Conservation (phyloP, 2,329 filamentous ascomycete genomes). For the Fusarium liriodendri region DNA sequence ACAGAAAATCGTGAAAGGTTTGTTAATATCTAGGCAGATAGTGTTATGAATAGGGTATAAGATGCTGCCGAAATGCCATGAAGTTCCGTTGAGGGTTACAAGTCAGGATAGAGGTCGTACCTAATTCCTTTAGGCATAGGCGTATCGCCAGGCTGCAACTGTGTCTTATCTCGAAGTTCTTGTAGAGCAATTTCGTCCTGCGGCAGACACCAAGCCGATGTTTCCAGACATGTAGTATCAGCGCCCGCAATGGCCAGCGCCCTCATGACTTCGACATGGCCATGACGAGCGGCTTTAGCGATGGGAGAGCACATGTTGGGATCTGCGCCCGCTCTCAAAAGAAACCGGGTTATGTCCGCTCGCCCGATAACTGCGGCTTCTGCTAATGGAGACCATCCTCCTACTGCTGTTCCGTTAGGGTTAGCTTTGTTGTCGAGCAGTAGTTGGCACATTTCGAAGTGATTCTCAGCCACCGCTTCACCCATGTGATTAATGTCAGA, state of each 20-base stretch:
- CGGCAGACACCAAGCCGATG: too few relatives aligned
- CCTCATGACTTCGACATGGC: neutral
- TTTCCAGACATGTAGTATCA: neutral
- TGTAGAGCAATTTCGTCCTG: too few relatives aligned
- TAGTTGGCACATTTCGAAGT: neutral
- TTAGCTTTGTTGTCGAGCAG: neutral
- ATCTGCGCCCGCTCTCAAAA: neutral
- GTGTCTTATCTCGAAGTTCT: too few relatives aligned
- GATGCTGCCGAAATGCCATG: neutral
- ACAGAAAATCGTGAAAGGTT: neutral
- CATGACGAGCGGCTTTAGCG: too few relatives aligned
- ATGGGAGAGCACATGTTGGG: neutral
- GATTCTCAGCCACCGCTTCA: rapidly evolving
- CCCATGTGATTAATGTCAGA: neutral
- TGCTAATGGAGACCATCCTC: neutral
- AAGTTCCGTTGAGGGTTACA: neutral
- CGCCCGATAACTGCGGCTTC: neutral
- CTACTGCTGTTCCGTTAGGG: neutral
- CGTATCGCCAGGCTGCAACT: too few relatives aligned
- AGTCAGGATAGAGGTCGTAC: neutral
- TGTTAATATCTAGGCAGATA: neutral
- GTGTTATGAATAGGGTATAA: neutral
- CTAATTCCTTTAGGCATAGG: too few relatives aligned
- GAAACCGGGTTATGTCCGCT: neutral
- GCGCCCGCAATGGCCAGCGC: neutral